Evolutionary conservation across 495 filamentous ascomycete species (phyloP).

Genomic region (Bathelium albidoporum): DNA sequence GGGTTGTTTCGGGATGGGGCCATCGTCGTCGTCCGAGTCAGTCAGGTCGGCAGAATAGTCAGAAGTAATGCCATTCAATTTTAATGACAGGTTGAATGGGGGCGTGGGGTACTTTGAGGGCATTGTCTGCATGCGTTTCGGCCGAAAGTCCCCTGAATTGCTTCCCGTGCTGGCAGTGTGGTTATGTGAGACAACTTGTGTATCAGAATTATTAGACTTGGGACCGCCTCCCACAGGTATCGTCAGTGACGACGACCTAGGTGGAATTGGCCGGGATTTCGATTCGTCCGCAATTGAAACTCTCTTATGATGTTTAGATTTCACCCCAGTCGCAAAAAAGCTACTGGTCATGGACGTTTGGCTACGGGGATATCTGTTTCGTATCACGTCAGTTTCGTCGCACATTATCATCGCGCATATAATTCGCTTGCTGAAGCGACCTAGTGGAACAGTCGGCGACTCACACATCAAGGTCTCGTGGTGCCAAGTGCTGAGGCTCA

Average conservation of each 20-base stretch:
- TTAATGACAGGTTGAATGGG: conserved; percentile 20
- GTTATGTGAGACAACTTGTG: background rate
- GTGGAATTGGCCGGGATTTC: background rate
- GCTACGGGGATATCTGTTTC: conserved; percentile 7
- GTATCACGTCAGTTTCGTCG: background rate
- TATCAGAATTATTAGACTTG: background rate
- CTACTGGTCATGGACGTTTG: conserved; percentile 5
- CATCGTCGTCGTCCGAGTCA: conserved; percentile 19
- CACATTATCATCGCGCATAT: background rate
- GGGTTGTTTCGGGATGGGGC: conserved; percentile 33
- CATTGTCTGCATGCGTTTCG: conserved; percentile 27
- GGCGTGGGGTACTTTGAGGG: conserved; percentile 23
- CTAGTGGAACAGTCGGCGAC: conserved; percentile 1
- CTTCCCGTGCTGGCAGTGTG: conserved; percentile 1
- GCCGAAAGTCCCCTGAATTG: conserved; percentile 15
- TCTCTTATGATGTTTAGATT: background rate
- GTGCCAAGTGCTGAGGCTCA: conserved; percentile 18
- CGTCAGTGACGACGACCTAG: background rate
- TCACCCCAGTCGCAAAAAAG: background rate
- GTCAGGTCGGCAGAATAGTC: conserved; percentile 20
- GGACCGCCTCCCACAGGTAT: background rate
- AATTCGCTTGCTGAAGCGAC: background rate
- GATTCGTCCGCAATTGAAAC: background rate
- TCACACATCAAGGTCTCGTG: conserved; percentile 26
- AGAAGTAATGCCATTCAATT: conserved; percentile 25